Conservation (phyloP, 345 rosid species). For the Gossypium bickii region DNA sequence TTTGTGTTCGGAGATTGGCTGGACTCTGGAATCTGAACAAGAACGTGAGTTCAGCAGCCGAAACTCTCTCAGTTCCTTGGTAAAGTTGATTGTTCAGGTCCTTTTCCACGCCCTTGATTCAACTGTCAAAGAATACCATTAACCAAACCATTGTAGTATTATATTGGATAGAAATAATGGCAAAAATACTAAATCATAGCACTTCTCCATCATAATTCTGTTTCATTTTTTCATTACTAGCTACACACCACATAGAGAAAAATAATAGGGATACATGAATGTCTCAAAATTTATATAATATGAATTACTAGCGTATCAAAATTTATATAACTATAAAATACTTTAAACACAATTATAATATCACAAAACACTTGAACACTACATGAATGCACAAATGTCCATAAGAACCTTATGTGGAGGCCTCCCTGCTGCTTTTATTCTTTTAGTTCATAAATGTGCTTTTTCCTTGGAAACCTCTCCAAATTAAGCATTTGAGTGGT, state of each 20-base stretch:
- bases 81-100: constrained; percentile 21
- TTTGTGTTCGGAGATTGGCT: not conserved
- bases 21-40: not conserved
- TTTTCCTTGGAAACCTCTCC: not conserved
- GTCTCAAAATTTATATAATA: too few species aligned
- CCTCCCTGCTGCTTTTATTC: not conserved
- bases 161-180: not conserved
- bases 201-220: not conserved
- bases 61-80: not conserved
- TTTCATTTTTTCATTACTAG: not conserved
- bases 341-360: too few species aligned
- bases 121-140: constrained; percentile 26
- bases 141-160: not conserved
- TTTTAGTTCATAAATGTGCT: not conserved
- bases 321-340: too few species aligned
- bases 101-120: constrained; percentile 30
- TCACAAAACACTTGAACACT: too few species aligned
- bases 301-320: too few species aligned
- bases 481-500: not conserved
- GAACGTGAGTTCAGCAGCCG: not conserved
- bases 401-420: not conserved
- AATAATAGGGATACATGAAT: too few species aligned
- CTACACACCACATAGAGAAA: too few species aligned
- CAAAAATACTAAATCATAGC: not conserved
- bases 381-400: not conserved